Percentiles rank a stretch among this genome's conserved stretches.
phyloP scores from a whole-genome alignment of 768 basidiomycete genomes.

The Macrocybe gigantea region DNA sequence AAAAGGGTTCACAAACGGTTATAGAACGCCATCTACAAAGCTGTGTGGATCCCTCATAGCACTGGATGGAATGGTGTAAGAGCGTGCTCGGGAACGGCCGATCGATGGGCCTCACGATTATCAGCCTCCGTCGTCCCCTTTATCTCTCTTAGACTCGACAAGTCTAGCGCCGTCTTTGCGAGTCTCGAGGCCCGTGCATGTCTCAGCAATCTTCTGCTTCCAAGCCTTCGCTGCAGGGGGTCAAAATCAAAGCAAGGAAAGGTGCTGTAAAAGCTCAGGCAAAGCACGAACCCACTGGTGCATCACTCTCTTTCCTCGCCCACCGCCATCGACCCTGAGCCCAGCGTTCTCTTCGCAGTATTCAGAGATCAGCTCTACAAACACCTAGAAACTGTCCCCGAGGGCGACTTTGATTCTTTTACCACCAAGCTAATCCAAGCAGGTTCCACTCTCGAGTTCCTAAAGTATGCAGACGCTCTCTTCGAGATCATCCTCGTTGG shows the following conservation, averaged over 20 bases:
- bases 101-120: too few relatives aligned
- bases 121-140: too few relatives aligned
- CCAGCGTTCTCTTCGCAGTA: slow-evolving; percentile 37
- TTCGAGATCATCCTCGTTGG: slow-evolving; percentile 96
- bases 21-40: too few relatives aligned
- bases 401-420: slow-evolving; percentile 78
- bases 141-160: too few relatives aligned
- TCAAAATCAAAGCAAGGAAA: slow-evolving; percentile 91
- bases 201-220: slow-evolving; percentile 81
- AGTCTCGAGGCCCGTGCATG: slow-evolving; percentile 54
- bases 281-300: slow-evolving; percentile 86
- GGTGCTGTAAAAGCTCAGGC: slow-evolving; percentile 88
- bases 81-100: too few relatives aligned
- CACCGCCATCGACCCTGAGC: slow-evolving; percentile 1
- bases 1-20: too few relatives aligned
- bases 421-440: slow-evolving; percentile 84
- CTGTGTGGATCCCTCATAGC: too few relatives aligned
- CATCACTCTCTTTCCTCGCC: slow-evolving; percentile 6
- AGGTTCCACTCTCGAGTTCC: slow-evolving; percentile 87
- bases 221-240: slow-evolving; percentile 91
- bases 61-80: too few relatives aligned
- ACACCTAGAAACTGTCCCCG: slow-evolving; percentile 77
- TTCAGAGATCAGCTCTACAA: slow-evolving; percentile 93
- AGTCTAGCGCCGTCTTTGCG: slow-evolving; percentile 9
- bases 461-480: slow-evolving; percentile 95